These are phyloP conservation scores for Boletus patriciae DNA, from an alignment of 768 basidiomycete species.

Conservation along the genomic window DNA sequence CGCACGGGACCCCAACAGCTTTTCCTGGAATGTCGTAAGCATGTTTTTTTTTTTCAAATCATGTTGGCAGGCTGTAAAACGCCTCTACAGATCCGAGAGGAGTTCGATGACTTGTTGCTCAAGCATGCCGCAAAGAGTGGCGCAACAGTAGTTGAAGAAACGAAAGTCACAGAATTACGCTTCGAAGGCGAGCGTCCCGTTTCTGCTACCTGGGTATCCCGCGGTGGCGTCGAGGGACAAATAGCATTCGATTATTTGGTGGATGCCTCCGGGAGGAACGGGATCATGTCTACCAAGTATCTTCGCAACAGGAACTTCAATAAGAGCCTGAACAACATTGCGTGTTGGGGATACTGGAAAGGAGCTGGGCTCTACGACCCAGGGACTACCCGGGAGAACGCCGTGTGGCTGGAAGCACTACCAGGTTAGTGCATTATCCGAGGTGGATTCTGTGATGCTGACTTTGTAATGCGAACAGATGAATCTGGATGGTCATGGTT, in stretches of 20 bases:
- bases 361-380: slow-evolving; percentile 30
- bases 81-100: neutral
- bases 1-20: neutral
- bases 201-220: too few relatives aligned
- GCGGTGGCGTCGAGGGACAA: neutral
- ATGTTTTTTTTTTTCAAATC: too few relatives aligned
- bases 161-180: slow-evolving; percentile 8
- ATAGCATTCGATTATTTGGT: slow-evolving; percentile 10
- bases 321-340: slow-evolving; percentile 35
- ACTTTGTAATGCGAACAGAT: slow-evolving; percentile 29
- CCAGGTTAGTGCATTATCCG: neutral
- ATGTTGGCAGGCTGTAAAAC: too few relatives aligned
- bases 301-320: slow-evolving; percentile 38
- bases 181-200: neutral
- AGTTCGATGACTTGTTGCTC: slow-evolving; percentile 6
- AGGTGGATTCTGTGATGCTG: too few relatives aligned
- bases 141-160: slow-evolving; percentile 1
- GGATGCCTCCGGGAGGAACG: slow-evolving; percentile 15
- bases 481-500: slow-evolving; percentile 60
- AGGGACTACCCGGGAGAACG: slow-evolving; percentile 34
- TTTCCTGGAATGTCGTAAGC: slow-evolving; percentile 6
- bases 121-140: neutral
- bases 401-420: slow-evolving; percentile 39
- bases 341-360: slow-evolving; percentile 41
- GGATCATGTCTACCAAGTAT: slow-evolving; percentile 26